These are phyloP conservation scores for Psilocybe sp. DNA, from an alignment of 768 basidiomycete species.

Conservation along the genomic window DNA sequence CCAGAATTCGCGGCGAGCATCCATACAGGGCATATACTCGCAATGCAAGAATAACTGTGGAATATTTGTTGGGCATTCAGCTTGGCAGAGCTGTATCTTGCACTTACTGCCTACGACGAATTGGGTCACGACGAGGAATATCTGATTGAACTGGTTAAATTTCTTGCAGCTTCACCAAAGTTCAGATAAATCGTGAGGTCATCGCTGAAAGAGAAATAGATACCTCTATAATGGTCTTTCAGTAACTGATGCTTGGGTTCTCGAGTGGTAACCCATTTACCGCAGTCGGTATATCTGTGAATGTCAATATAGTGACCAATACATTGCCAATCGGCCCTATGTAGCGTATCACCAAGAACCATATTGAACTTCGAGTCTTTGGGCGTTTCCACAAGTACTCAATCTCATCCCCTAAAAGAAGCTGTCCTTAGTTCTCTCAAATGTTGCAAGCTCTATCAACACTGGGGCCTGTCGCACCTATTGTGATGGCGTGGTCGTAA, in stretches of 20 bases:
- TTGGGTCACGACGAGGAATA: constrained; percentile 40
- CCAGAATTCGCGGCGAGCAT: constrained; percentile 34
- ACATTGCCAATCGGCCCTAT: constrained; percentile 39
- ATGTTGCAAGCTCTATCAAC: background rate
- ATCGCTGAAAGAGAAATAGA: background rate
- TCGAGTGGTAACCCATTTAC: constrained; percentile 14
- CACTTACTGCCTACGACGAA: constrained; percentile 44
- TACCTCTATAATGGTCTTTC: constrained; percentile 8
- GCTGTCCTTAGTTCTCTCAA: background rate
- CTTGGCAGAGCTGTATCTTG: background rate
- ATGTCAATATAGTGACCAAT: constrained; percentile 25
- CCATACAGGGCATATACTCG: constrained; percentile 52
- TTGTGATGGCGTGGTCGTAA: constrained; percentile 37
- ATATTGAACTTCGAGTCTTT: constrained; percentile 33
- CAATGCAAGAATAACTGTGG: constrained; percentile 39
- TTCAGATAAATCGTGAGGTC: background rate
- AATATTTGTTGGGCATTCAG: background rate
- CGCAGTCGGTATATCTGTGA: constrained; percentile 20
- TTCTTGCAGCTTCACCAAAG: constrained; percentile 33
- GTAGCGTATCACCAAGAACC: constrained; percentile 53
- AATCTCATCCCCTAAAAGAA: constrained; percentile 33
- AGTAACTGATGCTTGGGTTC: constrained; percentile 12
- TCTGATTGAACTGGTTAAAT: constrained; percentile 37
- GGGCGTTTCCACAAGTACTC: constrained; percentile 42
- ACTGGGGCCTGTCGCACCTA: constrained; percentile 21